Base-by-base conservation (phyloP, 805 yeast species). In the Pichia rugopelliculosa region DNA sequence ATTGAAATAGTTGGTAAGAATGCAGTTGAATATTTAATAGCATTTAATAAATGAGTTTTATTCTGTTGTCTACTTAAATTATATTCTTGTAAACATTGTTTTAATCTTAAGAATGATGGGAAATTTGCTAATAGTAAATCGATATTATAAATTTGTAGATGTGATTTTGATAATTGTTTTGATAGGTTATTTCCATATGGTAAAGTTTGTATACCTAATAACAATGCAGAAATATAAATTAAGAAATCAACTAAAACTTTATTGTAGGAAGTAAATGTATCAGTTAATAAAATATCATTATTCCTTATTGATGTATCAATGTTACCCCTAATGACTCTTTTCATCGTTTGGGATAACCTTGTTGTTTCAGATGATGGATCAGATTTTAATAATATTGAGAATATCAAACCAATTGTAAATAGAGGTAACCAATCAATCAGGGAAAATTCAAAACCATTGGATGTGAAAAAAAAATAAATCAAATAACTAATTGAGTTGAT, bases 221-320 rank as follows among this genome's bases (percentile, higher is more conserved):
- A 40, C 20, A 76, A 48, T 49, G 75, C 73, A 60, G 86, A 74
- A 3, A 75, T 25, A 54, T 78, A 77, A 33, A 84, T 70, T 4
- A 76, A 74, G 20, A 84, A 66, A 63, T 93, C 98, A 41, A 85
- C 82, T 42, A 87, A 57, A 0, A 88, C 85, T 59, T 80, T 81
- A 4, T 87, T 71, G 60, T 84, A 88, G 0, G 96, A 88, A 0
- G 95, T 84, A 41, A 93, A 69, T 6, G 89, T 80, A 67, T 91
- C 99, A 8, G 96, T 79, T 13, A 90, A 62, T 41, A 93, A 65
- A 36, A 91, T 85, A 60, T 91, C 97, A 47, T 86, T 84, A 17
- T 85, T 77, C 56, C 96, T 70, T 61, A 76, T 65, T 15, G 74
- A 73, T 15, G 64, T 56, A 57, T 84, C 83, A 27, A 87, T 79